Evolutionary conservation across 805 yeast species (phyloP).

Genomic region (Huiozyma sinensis): DNA sequence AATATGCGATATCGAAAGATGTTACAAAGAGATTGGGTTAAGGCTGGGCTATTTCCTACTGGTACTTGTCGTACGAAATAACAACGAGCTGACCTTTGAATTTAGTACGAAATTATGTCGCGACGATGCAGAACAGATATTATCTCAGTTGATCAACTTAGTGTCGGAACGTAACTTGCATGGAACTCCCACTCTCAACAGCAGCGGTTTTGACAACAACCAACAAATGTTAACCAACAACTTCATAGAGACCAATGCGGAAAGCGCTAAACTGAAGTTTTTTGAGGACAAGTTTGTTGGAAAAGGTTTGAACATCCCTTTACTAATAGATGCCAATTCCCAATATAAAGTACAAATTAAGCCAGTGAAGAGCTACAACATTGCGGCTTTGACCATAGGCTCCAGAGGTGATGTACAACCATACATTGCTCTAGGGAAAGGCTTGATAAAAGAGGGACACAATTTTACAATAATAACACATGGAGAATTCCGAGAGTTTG

Average conservation of each 20-base stretch:
- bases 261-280: slow-evolving; percentile 50
- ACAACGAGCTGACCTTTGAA: slow-evolving; percentile 68
- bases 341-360: slow-evolving; percentile 38
- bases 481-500: slow-evolving; percentile 68
- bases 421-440: slow-evolving; percentile 80
- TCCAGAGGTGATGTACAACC: slow-evolving; percentile 97
- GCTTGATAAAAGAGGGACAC: slow-evolving; percentile 73
- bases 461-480: slow-evolving; percentile 79
- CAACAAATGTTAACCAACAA: not conserved
- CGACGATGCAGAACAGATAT: slow-evolving; percentile 57
- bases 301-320: slow-evolving; percentile 57
- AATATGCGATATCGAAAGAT: slow-evolving; percentile 56
- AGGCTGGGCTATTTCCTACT: slow-evolving; percentile 63
- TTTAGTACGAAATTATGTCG: slow-evolving; percentile 54
- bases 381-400: slow-evolving; percentile 79
- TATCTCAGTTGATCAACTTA: slow-evolving; percentile 23
- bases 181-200: not conserved
- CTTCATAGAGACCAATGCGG: slow-evolving; percentile 17
- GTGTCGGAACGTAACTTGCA: not conserved
- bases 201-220: not conserved
- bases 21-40: slow-evolving; percentile 56
- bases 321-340: slow-evolving; percentile 59
- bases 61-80: slow-evolving; percentile 58
- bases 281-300: slow-evolving; percentile 56
- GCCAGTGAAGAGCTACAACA: slow-evolving; percentile 44